These are phyloP conservation scores for Cochliopodium minus DNA, from an alignment of 208 protist species.

Conservation along the genomic window DNA sequence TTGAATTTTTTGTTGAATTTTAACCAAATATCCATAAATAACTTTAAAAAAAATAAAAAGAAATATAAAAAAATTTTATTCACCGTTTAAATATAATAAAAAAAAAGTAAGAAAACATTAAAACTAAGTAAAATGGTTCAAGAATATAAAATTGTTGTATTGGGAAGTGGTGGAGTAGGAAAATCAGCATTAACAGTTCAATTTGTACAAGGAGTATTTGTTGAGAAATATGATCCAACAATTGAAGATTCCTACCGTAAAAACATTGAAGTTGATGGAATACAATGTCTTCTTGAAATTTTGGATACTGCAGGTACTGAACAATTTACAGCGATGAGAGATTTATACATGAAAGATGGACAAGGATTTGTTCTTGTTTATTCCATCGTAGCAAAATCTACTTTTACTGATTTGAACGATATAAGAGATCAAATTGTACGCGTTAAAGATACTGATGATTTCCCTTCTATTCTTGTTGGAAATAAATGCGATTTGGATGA, in stretches of 20 bases:
- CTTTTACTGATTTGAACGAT: conserved; percentile 29
- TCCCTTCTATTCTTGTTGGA: conserved; percentile 41
- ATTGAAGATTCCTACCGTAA: conserved; percentile 50
- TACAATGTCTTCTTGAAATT: conserved; percentile 41
- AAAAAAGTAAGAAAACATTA: too few relatives aligned
- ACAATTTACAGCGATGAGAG: conserved; percentile 31
- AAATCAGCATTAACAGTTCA: conserved; percentile 51
- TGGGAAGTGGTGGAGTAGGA: conserved; percentile 37
- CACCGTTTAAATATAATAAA: too few relatives aligned
- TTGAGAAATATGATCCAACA: conserved; percentile 46
- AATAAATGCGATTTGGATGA: conserved; percentile 47
- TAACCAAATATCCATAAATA: too few relatives aligned
- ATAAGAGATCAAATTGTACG: conserved; percentile 33
- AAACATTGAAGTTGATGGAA: conserved; percentile 40
- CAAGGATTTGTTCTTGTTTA: conserved; percentile 45
- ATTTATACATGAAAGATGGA: conserved; percentile 26
- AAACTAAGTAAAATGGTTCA: too few relatives aligned
- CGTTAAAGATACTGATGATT: conserved; percentile 28
- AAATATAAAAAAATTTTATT: too few relatives aligned
- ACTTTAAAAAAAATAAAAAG: too few relatives aligned
- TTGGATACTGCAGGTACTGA: conserved; percentile 56
- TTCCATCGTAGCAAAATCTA: conserved; percentile 16
- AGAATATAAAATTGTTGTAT: conserved; percentile 36
- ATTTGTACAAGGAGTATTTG: conserved; percentile 45
- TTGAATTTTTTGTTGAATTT: too few relatives aligned